These are phyloP conservation scores for Tricholoma hemisulphureum DNA, from an alignment of 768 basidiomycete species.

Conservation along the genomic window DNA sequence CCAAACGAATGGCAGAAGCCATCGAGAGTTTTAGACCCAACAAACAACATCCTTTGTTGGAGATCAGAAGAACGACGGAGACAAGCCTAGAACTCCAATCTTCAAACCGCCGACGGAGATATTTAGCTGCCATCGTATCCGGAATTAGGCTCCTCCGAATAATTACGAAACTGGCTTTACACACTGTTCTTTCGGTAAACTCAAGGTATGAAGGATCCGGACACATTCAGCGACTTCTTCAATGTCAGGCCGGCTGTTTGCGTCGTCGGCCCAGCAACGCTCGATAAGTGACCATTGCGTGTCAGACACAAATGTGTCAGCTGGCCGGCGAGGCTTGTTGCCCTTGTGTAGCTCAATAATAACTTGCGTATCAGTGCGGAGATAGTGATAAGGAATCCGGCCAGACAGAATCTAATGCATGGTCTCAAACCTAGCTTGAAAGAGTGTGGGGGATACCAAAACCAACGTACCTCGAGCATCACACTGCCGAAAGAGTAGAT, in stretches of 20 bases:
- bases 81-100: too few relatives aligned
- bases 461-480: conserved; percentile 35
- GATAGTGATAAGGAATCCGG: conserved; percentile 41
- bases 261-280: conserved; percentile 37
- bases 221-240: conserved; percentile 21
- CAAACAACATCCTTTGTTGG: too few relatives aligned
- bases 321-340: conserved; percentile 39
- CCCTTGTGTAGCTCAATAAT: conserved; percentile 41
- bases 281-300: conserved; percentile 42
- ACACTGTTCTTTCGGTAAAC: not conserved
- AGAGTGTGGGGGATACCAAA: not conserved
- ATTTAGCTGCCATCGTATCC: too few relatives aligned
- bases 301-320: conserved; percentile 36
- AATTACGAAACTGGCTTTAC: too few relatives aligned
- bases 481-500: conserved; percentile 49
- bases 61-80: too few relatives aligned
- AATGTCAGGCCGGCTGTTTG: conserved; percentile 30
- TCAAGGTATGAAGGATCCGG: conserved; percentile 1
- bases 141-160: too few relatives aligned
- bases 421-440: not conserved
- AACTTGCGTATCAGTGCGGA: conserved; percentile 38
- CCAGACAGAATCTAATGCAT: conserved; percentile 36
- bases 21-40: too few relatives aligned
- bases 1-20: too few relatives aligned
- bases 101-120: too few relatives aligned